Evolutionary conservation across 148 eudicot genomes (phyloP).

Genomic region (Oxyria digyna): DNA sequence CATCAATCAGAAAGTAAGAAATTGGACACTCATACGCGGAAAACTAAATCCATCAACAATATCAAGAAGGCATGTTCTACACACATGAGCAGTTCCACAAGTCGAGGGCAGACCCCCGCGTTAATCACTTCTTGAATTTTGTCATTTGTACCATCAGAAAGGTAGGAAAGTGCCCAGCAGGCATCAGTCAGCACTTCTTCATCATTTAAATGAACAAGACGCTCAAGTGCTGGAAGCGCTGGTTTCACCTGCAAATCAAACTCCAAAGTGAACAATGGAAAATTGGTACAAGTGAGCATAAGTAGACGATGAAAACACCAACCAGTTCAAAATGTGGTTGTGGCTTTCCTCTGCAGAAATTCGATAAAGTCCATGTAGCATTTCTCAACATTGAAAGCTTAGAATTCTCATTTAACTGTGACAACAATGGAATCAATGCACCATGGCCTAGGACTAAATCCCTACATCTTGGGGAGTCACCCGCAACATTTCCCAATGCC

Average conservation of each 20-base stretch:
- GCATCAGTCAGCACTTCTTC: slow-evolving; percentile 60
- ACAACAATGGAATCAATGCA: slow-evolving; percentile 33
- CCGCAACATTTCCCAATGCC: slow-evolving; percentile 58
- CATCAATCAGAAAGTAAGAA: neutral
- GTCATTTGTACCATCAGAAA: slow-evolving; percentile 68
- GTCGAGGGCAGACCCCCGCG: slow-evolving; percentile 42
- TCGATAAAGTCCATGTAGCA: slow-evolving; percentile 52
- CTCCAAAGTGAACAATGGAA: neutral
- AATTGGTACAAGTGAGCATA: neutral
- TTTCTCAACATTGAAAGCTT: slow-evolving; percentile 42
- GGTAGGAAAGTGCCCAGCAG: slow-evolving; percentile 65
- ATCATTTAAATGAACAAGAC: slow-evolving; percentile 40
- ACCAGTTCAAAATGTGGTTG: slow-evolving; percentile 38
- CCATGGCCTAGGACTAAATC: slow-evolving; percentile 43
- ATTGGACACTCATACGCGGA: neutral
- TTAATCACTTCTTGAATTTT: slow-evolving; percentile 60
- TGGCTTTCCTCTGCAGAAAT: slow-evolving; percentile 42
- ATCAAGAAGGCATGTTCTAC: slow-evolving; percentile 9
- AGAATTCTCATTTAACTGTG: slow-evolving; percentile 37
- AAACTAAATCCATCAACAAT: neutral
- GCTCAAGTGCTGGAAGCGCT: slow-evolving; percentile 48
- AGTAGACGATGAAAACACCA: neutral
- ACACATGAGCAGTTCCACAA: slow-evolving; percentile 47
- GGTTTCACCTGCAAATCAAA: slow-evolving; percentile 30
- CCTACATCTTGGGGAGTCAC: slow-evolving; percentile 45